These are phyloP conservation scores for Plasmodium blacklocki DNA, from an alignment of 169 alveolate genomes.

Conservation along the genomic window DNA sequence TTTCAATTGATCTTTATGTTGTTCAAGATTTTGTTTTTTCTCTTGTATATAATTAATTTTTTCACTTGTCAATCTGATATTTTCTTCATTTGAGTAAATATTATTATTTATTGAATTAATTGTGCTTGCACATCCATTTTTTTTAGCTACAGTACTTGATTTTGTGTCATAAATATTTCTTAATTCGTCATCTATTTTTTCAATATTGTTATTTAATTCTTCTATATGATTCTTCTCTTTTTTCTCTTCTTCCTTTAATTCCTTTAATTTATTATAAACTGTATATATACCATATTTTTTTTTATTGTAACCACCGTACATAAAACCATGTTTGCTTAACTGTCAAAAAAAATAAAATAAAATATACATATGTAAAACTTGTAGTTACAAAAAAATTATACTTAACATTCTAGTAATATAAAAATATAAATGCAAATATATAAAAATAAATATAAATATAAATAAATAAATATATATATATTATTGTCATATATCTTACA, in stretches of 20 bases:
- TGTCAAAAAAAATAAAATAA: neutral
- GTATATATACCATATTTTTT: slow-evolving; percentile 71
- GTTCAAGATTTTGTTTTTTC: slow-evolving; percentile 47
- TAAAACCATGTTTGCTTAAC: slow-evolving; percentile 75
- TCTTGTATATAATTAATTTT: slow-evolving; percentile 48
- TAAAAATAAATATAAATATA: neutral
- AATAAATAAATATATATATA: neutral
- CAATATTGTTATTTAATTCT: slow-evolving; percentile 35
- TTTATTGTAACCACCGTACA: slow-evolving; percentile 69
- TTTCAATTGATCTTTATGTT: slow-evolving; percentile 54
- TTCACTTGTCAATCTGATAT: slow-evolving; percentile 45
- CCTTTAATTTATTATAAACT: slow-evolving; percentile 52
- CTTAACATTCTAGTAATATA: neutral
- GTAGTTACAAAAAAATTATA: neutral
- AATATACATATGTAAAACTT: neutral
- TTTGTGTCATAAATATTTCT: slow-evolving; percentile 43
- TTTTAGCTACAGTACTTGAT: slow-evolving; percentile 41
- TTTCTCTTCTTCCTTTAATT: slow-evolving; percentile 58
- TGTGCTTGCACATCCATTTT: slow-evolving; percentile 66
- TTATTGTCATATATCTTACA: slow-evolving; percentile 23
- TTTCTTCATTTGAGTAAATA: slow-evolving; percentile 47
- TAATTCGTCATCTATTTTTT: slow-evolving; percentile 63
- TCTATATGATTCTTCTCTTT: slow-evolving; percentile 53
- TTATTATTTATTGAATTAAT: slow-evolving; percentile 59
- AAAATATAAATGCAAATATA: too few species aligned